A percentile compares a stretch with the other conserved stretches of the same genome.
phyloP scores from a whole-genome alignment of 371 early-diverging fungal species.

The Nematocida sp. region DNA sequence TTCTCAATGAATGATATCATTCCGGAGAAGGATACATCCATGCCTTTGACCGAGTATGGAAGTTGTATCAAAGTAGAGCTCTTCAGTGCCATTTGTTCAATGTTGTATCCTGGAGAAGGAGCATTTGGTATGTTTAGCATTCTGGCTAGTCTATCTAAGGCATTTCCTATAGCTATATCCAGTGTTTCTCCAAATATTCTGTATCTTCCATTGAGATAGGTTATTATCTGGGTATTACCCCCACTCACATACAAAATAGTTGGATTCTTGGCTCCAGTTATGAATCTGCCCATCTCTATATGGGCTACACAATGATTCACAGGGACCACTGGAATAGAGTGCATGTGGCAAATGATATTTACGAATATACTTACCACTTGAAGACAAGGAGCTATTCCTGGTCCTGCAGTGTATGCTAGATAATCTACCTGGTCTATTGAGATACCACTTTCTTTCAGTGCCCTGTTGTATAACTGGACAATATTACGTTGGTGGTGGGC shows the following conservation, averaged over 20 bases:
- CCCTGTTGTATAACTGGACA: slow-evolving; percentile 71
- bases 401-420: slow-evolving; percentile 93
- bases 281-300: slow-evolving; percentile 98
- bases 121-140: slow-evolving; percentile 82
- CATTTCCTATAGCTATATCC: slow-evolving; percentile 97
- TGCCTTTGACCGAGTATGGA: slow-evolving; percentile 96
- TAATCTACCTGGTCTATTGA: slow-evolving; percentile 73
- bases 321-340: slow-evolving; percentile 83
- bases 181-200: slow-evolving; percentile 97
- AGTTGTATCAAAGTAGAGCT: slow-evolving; percentile 78
- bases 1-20: slow-evolving; percentile 78
- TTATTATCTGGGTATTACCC: slow-evolving; percentile 99
- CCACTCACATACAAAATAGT: slow-evolving; percentile 95
- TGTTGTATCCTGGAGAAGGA: slow-evolving; percentile 93
- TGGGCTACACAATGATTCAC: slow-evolving; percentile 98
- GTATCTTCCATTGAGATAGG: slow-evolving; percentile 77
- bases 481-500: slow-evolving; percentile 81
- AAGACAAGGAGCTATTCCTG: slow-evolving; percentile 96
- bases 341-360: slow-evolving; percentile 78
- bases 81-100: slow-evolving; percentile 84
- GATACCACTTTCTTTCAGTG: slow-evolving; percentile 73
- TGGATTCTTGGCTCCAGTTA: slow-evolving; percentile 87
- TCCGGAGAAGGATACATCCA: slow-evolving; percentile 98
- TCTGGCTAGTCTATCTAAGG: slow-evolving; percentile 91
- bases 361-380: slow-evolving; percentile 83